Conservation (phyloP, 495 filamentous ascomycete genomes). For the Penicillium dipodomyicola region DNA sequence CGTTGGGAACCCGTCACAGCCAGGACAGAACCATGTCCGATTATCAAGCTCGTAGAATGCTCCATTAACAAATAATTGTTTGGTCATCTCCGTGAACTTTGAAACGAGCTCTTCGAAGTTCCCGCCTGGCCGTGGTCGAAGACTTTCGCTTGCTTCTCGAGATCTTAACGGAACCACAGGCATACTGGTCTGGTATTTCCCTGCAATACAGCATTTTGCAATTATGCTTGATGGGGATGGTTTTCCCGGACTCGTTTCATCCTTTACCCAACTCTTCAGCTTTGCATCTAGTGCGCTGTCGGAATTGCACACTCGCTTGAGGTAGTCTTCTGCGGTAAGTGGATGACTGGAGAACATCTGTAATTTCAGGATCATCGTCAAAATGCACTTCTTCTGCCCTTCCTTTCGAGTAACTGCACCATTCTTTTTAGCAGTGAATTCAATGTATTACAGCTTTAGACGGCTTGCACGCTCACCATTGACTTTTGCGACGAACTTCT, state of each 20-base stretch:
- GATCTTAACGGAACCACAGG: background rate
- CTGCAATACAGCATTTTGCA: background rate
- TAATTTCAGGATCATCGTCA: background rate
- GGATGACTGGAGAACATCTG: constrained; percentile 2
- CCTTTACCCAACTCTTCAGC: background rate
- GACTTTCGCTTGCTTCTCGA: background rate
- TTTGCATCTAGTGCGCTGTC: background rate
- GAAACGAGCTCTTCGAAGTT: background rate
- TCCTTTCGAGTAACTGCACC: background rate
- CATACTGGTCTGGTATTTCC: background rate
- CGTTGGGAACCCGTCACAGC: background rate
- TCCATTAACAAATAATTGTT: too few relatives aligned
- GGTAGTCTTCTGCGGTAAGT: background rate
- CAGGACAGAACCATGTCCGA: background rate
- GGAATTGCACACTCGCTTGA: background rate
- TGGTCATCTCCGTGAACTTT: too few relatives aligned
- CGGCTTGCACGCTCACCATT: background rate
- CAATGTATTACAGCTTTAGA: background rate
- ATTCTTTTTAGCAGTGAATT: too few relatives aligned
- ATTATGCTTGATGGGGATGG: background rate
- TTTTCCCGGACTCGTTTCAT: background rate
- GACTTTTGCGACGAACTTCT: background rate
- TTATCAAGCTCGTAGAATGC: background rate
- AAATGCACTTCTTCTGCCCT: background rate
- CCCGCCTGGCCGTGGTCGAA: background rate